These are phyloP conservation scores for Prunus armeniaca DNA, from an alignment of 306 rosid species.

Conservation along the genomic window DNA sequence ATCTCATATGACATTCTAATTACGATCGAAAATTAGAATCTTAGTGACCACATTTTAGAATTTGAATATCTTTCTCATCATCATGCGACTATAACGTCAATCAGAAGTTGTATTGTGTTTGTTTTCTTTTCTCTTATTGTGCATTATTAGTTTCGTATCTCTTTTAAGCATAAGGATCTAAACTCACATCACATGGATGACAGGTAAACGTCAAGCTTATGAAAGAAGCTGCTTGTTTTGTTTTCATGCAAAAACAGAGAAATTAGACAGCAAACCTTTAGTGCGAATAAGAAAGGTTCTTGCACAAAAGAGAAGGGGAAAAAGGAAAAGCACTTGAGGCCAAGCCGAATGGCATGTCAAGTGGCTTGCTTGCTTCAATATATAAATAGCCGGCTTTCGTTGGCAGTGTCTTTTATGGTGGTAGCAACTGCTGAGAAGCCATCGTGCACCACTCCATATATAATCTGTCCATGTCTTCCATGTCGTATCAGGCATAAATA, in stretches of 20 bases:
- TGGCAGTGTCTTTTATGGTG: slow-evolving; percentile 4
- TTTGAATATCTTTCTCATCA: background rate
- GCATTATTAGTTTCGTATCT: background rate
- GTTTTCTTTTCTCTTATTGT: background rate
- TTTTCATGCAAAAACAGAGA: background rate
- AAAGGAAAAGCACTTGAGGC: background rate
- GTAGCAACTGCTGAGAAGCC: slow-evolving; percentile 9
- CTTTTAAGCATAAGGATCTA: background rate
- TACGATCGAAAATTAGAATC: background rate
- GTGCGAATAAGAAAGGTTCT: background rate
- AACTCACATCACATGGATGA: slow-evolving; percentile 7
- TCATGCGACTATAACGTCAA: background rate
- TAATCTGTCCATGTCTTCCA: background rate
- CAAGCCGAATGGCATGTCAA: background rate
- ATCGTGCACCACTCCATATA: background rate
- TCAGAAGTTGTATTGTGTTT: background rate
- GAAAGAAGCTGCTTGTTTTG: slow-evolving; percentile 9
- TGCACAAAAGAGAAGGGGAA: background rate
- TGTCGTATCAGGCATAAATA: background rate
- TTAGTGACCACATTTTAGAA: background rate
- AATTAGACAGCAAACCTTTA: slow-evolving; percentile 5
- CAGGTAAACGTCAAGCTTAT: slow-evolving; percentile 14
- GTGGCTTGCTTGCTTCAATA: background rate
- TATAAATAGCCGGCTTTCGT: background rate
- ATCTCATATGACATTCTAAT: background rate